These are phyloP conservation scores for Didymellaceae sp. DNA, from an alignment of 2,329 filamentous ascomycete species.

Conservation along the genomic window DNA sequence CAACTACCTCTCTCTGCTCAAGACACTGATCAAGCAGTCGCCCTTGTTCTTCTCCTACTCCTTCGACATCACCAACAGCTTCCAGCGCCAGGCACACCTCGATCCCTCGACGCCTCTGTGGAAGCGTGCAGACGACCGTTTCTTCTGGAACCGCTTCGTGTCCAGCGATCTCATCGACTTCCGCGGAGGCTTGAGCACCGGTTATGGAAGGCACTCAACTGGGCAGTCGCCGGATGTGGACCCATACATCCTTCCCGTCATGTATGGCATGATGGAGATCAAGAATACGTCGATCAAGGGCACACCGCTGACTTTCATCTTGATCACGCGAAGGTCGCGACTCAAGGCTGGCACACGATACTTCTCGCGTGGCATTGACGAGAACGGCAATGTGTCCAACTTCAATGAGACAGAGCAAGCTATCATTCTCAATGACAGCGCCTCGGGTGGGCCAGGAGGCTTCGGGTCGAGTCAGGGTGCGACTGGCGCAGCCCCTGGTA, in stretches of 20 bases:
- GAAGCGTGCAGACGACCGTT: slow-evolving; percentile 92
- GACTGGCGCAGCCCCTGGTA: slow-evolving; percentile 60
- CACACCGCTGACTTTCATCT: slow-evolving; percentile 79
- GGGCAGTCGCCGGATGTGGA: slow-evolving; percentile 79
- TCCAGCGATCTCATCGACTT: slow-evolving; percentile 92
- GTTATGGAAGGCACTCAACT: slow-evolving; percentile 64
- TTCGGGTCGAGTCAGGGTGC: slow-evolving; percentile 78
- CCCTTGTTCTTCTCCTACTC: slow-evolving; percentile 99
- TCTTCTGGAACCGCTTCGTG: slow-evolving; percentile 98
- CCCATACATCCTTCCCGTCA: slow-evolving; percentile 92
- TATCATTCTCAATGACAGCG: slow-evolving; percentile 83
- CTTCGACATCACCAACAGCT: slow-evolving; percentile 93
- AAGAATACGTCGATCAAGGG: slow-evolving; percentile 84
- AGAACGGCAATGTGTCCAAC: slow-evolving; percentile 94
- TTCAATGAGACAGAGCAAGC: slow-evolving; percentile 99
- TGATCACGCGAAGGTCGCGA: slow-evolving; percentile 88
- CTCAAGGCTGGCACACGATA: slow-evolving; percentile 91
- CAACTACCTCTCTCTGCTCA: slow-evolving; percentile 82
- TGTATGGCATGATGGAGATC: slow-evolving; percentile 96
- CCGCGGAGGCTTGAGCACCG: slow-evolving; percentile 63
- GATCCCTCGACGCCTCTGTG: slow-evolving; percentile 78
- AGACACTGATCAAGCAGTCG: slow-evolving; percentile 78
- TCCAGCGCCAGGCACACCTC: slow-evolving; percentile 87
- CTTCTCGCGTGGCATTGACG: slow-evolving; percentile 92
- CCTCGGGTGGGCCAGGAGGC: slow-evolving; percentile 74